Conservation (phyloP, 176 grass and related monocot genomes). For the Lolium multiflorum region DNA sequence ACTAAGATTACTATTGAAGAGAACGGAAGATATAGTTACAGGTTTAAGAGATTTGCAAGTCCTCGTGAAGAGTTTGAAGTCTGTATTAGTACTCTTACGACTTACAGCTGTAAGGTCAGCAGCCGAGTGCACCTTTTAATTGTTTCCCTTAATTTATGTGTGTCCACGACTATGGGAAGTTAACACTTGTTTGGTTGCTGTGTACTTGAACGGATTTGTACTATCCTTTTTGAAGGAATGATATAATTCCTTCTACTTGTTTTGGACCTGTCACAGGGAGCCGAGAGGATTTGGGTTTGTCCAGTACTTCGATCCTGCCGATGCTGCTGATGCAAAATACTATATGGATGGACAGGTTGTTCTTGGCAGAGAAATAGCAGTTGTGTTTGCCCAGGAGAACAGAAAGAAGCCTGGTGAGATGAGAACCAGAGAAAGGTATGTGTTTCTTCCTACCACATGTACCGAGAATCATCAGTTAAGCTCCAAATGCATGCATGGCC, state of each 20-base stretch:
- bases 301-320: conserved; percentile 80
- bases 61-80: conserved; percentile 52
- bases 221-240: background rate
- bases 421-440: conserved; percentile 85
- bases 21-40: conserved; percentile 47
- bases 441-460: background rate
- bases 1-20: conserved; percentile 32
- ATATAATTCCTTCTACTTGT: background rate
- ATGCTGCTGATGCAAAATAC: conserved; percentile 92
- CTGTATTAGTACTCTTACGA: conserved; percentile 7
- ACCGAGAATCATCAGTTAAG: background rate
- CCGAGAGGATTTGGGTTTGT: conserved; percentile 94
- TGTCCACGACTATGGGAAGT: conserved; percentile 17
- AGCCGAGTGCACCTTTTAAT: conserved; percentile 56
- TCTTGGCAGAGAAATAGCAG: conserved; percentile 88
- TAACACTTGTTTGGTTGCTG: conserved; percentile 1
- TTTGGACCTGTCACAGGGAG: conserved; percentile 48
- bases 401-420: conserved; percentile 89
- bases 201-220: background rate
- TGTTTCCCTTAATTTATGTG: conserved; percentile 36
- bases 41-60: conserved; percentile 75
- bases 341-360: conserved; percentile 92
- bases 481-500: background rate
- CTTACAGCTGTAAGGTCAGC: conserved; percentile 80
- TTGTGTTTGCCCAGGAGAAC: conserved; percentile 96